Conservation (phyloP, 179 eudicot genomes). For the Spergularia azorica region DNA sequence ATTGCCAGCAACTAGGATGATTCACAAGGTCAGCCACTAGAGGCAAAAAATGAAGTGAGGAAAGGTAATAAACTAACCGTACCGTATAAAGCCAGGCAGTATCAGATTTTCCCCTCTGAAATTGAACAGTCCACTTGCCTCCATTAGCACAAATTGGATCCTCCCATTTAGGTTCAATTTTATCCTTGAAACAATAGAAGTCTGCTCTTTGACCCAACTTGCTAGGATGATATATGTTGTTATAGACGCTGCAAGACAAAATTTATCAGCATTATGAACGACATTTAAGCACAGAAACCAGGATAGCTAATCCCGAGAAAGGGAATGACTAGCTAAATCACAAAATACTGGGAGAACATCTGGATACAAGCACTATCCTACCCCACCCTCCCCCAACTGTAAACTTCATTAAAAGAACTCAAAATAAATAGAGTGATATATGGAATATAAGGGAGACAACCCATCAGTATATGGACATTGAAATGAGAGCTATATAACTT, state of each 20-base stretch:
- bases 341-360: neutral
- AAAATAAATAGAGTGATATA: too few relatives aligned
- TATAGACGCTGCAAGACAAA: slow-evolving; percentile 64
- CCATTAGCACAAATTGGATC: slow-evolving; percentile 97
- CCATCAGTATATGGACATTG: too few relatives aligned
- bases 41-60: neutral
- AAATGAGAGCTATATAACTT: too few relatives aligned
- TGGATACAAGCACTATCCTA: neutral
- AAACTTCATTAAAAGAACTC: too few relatives aligned
- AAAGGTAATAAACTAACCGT: slow-evolving; percentile 16
- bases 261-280: neutral
- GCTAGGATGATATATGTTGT: slow-evolving; percentile 83
- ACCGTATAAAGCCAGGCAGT: slow-evolving; percentile 89
- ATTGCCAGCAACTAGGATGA: slow-evolving; percentile 72
- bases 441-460: too few relatives aligned
- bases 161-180: slow-evolving; percentile 99
- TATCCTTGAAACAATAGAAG: slow-evolving; percentile 76
- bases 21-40: slow-evolving; percentile 8
- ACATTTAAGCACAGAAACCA: neutral
- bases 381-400: too few relatives aligned
- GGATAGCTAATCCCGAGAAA: neutral
- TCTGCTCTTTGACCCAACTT: slow-evolving; percentile 69
- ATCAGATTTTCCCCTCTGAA: slow-evolving; percentile 63
- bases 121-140: slow-evolving; percentile 78
- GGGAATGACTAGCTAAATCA: neutral